Evolutionary conservation across 768 basidiomycete species (phyloP).

Genomic region (Hericium rajendrae): DNA sequence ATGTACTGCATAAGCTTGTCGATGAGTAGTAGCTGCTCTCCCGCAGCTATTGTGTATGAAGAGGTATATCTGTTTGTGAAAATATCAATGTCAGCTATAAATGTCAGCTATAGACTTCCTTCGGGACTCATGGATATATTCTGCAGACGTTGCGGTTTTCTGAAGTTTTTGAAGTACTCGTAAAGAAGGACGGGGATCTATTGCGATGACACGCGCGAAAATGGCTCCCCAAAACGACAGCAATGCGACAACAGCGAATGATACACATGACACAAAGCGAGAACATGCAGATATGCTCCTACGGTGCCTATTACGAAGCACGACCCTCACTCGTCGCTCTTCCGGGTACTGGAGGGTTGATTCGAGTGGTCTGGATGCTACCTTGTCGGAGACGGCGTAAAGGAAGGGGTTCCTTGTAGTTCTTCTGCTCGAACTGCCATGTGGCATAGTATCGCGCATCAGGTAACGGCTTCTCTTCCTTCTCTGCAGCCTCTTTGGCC

Average conservation of each 20-base stretch:
- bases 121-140: background rate
- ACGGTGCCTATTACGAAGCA: background rate
- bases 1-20: conserved; percentile 13
- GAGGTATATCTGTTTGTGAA: background rate
- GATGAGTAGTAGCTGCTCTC: background rate
- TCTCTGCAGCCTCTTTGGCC: conserved; percentile 14
- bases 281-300: no score
- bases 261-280: background rate
- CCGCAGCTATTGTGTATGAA: background rate
- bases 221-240: background rate
- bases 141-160: no score
- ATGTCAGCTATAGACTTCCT: background rate
- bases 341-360: background rate
- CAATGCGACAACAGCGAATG: background rate
- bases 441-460: conserved; percentile 42
- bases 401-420: conserved; percentile 27
- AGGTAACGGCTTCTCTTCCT: conserved; percentile 24
- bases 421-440: conserved; percentile 40
- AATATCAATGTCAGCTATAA: background rate
- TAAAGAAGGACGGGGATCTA: no score
- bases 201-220: no score
- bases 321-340: background rate
- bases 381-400: conserved; percentile 18
- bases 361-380: conserved; percentile 5
- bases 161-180: no score